These are phyloP conservation scores for Tetraselmis chui DNA, from an alignment of 139 green algal genomes.

Conservation along the genomic window DNA sequence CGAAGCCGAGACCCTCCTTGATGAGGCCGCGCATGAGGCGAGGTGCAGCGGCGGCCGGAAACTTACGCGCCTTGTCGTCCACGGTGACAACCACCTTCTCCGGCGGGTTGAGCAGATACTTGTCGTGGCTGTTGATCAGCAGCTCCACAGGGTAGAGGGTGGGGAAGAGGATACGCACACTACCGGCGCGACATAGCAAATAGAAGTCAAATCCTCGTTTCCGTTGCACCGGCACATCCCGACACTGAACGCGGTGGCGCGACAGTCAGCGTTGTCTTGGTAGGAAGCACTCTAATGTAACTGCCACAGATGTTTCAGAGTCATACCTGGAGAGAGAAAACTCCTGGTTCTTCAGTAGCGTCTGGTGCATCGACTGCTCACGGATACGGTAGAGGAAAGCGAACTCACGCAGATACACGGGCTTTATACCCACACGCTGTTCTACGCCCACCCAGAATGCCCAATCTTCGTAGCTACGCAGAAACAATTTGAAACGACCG, in stretches of 20 bases:
- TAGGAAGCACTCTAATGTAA: too few species aligned
- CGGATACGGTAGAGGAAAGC: slow-evolving; percentile 28
- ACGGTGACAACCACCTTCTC: slow-evolving; percentile 7
- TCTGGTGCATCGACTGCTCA: slow-evolving; percentile 27
- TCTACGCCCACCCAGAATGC: slow-evolving; percentile 26
- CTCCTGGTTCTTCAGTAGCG: slow-evolving; percentile 22
- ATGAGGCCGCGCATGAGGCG: slow-evolving; percentile 2
- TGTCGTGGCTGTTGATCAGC: slow-evolving; percentile 14
- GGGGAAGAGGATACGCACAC: neutral
- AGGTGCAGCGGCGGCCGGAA: neutral
- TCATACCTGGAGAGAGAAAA: slow-evolving; percentile 17
- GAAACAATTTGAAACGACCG: too few species aligned
- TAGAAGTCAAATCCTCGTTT: too few species aligned
- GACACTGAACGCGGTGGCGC: too few species aligned
- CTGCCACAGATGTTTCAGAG: too few species aligned
- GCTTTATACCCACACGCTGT: slow-evolving; percentile 8
- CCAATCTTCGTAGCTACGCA: slow-evolving; percentile 6
- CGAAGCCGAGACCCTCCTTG: slow-evolving; percentile 1
- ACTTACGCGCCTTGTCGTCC: slow-evolving; percentile 10
- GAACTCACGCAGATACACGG: slow-evolving; percentile 22
- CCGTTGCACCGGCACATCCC: too few species aligned
- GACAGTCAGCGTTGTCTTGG: too few species aligned
- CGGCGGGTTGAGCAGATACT: slow-evolving; percentile 11
- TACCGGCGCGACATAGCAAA: neutral
- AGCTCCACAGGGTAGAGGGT: slow-evolving; percentile 18